Base-by-base conservation (phyloP, 2,329 filamentous ascomycete species). In the Phialophora verrucosa region DNA sequence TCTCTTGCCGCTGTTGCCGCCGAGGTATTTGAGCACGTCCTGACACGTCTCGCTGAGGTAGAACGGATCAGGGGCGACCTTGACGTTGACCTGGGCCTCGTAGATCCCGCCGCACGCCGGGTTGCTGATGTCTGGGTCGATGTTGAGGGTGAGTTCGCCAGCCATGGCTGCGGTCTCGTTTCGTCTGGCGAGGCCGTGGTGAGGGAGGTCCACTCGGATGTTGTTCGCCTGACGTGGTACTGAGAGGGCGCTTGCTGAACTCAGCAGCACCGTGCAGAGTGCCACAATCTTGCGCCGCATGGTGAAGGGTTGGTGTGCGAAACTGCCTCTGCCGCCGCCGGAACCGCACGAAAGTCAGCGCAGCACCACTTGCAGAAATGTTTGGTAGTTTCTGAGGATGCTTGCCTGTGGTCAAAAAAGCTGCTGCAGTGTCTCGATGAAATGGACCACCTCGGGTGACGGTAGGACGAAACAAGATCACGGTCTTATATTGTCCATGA, bases 71-170 rank as follows among this genome's bases (percentile, higher is more conserved):
- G 67, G 64, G 47, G 60, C 53, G 11, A 12, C 55, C 50, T 66
- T 29, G 20, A 69, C 62, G 25, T 64, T 69, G 64, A 69, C 58
- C 53, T 66, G 65, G 32, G 67, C 67, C 42, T 54, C 47, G 31
- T 64, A 66, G 11, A 64, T 61, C 7, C 67, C 63, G 27, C 67
- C 62, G 44, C 67, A 69, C 23, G 44, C 29, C 1, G 67, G 64
- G 29, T 66, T 66, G 53, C 78, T 76, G 31, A 76, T 71, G 23
- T 72, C 70, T 20, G 75, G 76, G 59, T 78, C 71, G 58, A 69
- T 32, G 71, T 70, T 70, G 31, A 59, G 66, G 29, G 56, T 32
- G 17, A 55, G 53, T 29, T 31, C 25, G 53, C 53, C 53, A 5
- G 53, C 29, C 27, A 31, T 55, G 29, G 29, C 29, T 11, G 25